Evolutionary conservation across 345 rosid species (phyloP).

Genomic region (Pistacia atlantica): DNA sequence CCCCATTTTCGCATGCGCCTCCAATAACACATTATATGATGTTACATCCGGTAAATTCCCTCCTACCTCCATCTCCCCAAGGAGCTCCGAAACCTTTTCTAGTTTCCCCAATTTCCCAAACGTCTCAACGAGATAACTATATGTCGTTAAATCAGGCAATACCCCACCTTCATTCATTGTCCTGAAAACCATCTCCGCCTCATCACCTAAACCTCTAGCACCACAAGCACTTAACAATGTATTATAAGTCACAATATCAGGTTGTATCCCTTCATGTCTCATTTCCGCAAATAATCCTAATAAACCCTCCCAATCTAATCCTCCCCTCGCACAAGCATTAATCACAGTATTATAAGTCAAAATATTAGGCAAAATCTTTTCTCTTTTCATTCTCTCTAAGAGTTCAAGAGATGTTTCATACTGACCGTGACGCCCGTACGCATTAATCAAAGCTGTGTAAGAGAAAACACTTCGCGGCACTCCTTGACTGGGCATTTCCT

Average conservation of each 20-base stretch:
- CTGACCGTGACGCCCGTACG: conserved; percentile 84
- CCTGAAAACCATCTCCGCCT: conserved; percentile 94
- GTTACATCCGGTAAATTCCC: conserved; percentile 83
- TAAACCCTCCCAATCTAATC: conserved; percentile 89
- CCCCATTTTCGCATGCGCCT: conserved; percentile 70
- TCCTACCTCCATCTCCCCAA: conserved; percentile 77
- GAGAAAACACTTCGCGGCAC: conserved; percentile 86
- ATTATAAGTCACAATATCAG: conserved; percentile 89
- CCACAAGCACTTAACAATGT: conserved; percentile 93
- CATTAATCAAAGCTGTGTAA: conserved; percentile 83
- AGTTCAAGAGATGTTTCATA: conserved; percentile 74
- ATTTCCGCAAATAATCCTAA: conserved; percentile 92
- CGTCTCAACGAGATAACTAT: conserved; percentile 72
- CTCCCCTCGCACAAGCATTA: conserved; percentile 91
- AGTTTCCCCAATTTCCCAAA: conserved; percentile 66
- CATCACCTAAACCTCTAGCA: conserved; percentile 76
- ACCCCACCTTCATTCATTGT: conserved; percentile 92
- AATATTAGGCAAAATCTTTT: conserved; percentile 68
- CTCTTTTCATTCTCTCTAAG: conserved; percentile 83
- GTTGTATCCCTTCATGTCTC: conserved; percentile 91
- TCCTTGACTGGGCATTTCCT: conserved; percentile 81
- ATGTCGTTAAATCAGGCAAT: conserved; percentile 82
- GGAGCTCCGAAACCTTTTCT: conserved; percentile 69
- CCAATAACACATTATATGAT: conserved; percentile 82
- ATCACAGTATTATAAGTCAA: conserved; percentile 92